phyloP scores from a whole-genome alignment of 1,284 basidiomycete species.

The Stygiomarasmius scandens region DNA sequence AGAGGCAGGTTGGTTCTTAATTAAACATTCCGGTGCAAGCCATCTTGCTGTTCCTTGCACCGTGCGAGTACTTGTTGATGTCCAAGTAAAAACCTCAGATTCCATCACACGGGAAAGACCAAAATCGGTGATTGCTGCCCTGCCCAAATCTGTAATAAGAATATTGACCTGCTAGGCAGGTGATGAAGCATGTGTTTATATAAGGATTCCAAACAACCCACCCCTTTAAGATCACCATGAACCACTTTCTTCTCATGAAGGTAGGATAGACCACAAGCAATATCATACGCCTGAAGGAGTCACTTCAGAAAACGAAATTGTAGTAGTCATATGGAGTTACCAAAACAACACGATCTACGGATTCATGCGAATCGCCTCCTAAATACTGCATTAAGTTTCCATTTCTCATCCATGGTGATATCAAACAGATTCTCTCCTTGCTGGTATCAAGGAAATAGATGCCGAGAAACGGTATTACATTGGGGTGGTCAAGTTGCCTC shows the following conservation, averaged over 20 bases:
- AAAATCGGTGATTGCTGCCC: conserved; percentile 38
- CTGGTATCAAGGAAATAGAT: conserved; percentile 21
- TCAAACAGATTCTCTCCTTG: conserved; percentile 26
- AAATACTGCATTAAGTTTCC: conserved; percentile 35
- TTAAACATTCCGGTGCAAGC: conserved; percentile 26
- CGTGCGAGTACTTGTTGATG: conserved; percentile 10
- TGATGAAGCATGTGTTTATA: too few relatives aligned
- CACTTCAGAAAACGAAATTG: too few relatives aligned
- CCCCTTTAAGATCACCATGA: conserved; percentile 42
- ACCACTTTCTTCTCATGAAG: conserved; percentile 34
- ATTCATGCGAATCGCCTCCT: too few relatives aligned
- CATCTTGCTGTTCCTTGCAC: conserved; percentile 23
- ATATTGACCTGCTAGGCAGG: conserved; percentile 32
- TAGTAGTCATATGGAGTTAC: too few relatives aligned
- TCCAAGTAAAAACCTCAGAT: conserved; percentile 13
- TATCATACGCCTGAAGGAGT: conserved; percentile 24
- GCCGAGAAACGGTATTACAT: conserved; percentile 35
- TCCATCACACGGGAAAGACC: conserved; percentile 29
- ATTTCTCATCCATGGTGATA: conserved; percentile 39
- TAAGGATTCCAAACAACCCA: conserved; percentile 20
- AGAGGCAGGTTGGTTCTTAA: conserved; percentile 15
- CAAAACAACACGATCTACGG: too few relatives aligned
- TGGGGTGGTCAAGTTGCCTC: conserved; percentile 32
- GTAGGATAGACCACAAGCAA: conserved; percentile 36
- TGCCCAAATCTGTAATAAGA: conserved; percentile 27